Conservation (phyloP, 1,284 basidiomycete species). For the Rhodotorula sp. region DNA sequence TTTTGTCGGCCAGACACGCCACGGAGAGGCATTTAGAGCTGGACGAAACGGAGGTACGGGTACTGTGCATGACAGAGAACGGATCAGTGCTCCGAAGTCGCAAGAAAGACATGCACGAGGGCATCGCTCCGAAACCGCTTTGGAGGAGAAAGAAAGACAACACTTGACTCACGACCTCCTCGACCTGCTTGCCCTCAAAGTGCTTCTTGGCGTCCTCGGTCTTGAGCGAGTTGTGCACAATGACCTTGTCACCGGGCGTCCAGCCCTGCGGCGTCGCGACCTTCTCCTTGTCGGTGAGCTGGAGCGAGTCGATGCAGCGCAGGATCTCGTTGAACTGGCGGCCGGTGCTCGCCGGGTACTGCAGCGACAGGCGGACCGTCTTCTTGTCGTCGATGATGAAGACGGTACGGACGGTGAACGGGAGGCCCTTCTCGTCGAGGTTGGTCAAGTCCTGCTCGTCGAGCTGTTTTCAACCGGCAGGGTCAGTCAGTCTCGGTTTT, state of each 20-base stretch:
- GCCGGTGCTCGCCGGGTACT: conserved; percentile 69
- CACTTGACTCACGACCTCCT: conserved; percentile 47
- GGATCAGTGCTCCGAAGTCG: conserved; percentile 21
- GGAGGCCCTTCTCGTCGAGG: conserved; percentile 68
- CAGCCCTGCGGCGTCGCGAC: conserved; percentile 54
- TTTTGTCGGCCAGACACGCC: background rate
- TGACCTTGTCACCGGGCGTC: conserved; percentile 77
- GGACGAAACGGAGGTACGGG: conserved; percentile 34
- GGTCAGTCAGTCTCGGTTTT: background rate
- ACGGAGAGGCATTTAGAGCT: conserved; percentile 17
- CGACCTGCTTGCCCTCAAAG: conserved; percentile 63
- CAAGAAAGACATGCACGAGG: too few relatives aligned
- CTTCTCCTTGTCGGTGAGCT: conserved; percentile 85
- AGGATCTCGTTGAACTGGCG: conserved; percentile 53
- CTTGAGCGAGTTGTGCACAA: conserved; percentile 64
- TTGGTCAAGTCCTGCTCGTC: conserved; percentile 77
- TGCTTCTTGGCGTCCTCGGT: conserved; percentile 85
- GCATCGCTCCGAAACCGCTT: too few relatives aligned
- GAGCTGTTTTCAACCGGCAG: background rate
- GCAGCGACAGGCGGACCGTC: conserved; percentile 68
- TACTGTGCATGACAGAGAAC: conserved; percentile 22
- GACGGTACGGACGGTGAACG: conserved; percentile 9
- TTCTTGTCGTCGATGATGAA: conserved; percentile 81
- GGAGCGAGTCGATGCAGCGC: conserved; percentile 80
- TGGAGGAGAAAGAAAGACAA: too few relatives aligned